phyloP scores from a whole-genome alignment of 805 yeast species.

The Saccharomycopsis sp. region DNA sequence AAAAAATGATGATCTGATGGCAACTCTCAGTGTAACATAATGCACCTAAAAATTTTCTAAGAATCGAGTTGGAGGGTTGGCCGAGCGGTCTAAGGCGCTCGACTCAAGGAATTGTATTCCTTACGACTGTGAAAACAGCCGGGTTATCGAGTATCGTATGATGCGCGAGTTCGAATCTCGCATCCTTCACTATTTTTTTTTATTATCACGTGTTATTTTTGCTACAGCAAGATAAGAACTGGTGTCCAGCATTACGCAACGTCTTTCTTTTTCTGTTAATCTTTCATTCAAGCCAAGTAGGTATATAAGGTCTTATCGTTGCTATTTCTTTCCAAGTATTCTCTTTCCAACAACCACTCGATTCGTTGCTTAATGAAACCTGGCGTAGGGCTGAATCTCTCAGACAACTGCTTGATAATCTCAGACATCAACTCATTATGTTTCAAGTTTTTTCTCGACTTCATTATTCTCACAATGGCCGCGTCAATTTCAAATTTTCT shows the following conservation, averaged over 20 bases:
- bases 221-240: too few species aligned
- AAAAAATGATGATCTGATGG: too few species aligned
- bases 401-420: constrained; percentile 47
- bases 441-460: constrained; percentile 49
- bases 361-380: constrained; percentile 60
- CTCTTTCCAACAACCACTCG: constrained; percentile 70
- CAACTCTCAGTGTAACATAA: too few species aligned
- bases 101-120: too few species aligned
- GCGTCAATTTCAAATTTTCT: constrained; percentile 70
- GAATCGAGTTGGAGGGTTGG: too few species aligned
- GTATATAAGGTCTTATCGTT: constrained; percentile 51
- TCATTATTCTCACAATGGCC: constrained; percentile 82
- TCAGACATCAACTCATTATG: constrained; percentile 65
- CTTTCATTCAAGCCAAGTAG: constrained; percentile 55
- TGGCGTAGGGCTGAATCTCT: constrained; percentile 63
- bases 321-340: constrained; percentile 66
- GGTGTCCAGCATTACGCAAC: too few species aligned
- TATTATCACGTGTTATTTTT: too few species aligned
- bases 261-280: too few species aligned
- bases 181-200: constrained; percentile 17
- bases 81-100: too few species aligned
- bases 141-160: constrained; percentile 20
- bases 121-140: too few species aligned
- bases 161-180: constrained; percentile 21
- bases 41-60: too few species aligned